Evolutionary conservation across 306 rosid genomes (phyloP).

Genomic region (Corylus heterophylla): DNA sequence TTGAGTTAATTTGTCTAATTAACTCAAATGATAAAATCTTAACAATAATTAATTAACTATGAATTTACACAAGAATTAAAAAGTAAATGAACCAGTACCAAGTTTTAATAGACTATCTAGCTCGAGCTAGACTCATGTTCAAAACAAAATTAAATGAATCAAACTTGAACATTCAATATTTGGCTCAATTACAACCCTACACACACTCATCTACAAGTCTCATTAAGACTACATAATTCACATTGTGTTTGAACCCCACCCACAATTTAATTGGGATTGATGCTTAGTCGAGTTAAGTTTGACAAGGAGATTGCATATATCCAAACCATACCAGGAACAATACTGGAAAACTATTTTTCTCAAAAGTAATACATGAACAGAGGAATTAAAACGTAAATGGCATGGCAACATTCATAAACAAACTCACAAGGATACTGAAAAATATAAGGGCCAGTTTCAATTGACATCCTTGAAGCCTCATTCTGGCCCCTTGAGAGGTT

Average conservation of each 20-base stretch:
- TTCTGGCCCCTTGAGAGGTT: conserved; percentile 84
- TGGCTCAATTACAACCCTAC: neutral
- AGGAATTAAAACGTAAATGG: neutral
- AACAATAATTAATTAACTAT: too few relatives aligned
- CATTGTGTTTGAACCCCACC: neutral
- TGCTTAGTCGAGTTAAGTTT: neutral
- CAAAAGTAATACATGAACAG: too few relatives aligned
- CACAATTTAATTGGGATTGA: neutral
- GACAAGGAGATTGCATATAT: neutral
- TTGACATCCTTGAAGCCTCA: conserved; percentile 94
- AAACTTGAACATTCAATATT: too few relatives aligned
- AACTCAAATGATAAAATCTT: too few relatives aligned
- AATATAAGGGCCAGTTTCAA: conserved; percentile 90
- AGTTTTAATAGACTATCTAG: too few relatives aligned
- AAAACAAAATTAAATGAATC: too few relatives aligned
- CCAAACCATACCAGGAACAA: neutral
- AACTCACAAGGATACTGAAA: conserved; percentile 82
- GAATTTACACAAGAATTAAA: too few relatives aligned
- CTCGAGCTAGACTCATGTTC: too few relatives aligned
- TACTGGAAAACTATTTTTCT: neutral
- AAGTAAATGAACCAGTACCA: too few relatives aligned
- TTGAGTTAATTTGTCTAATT: too few relatives aligned
- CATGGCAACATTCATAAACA: neutral
- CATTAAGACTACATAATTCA: neutral
- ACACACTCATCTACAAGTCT: neutral